Conservation (phyloP, 805 yeast species). For the Maudiozyma pseudohumilis region DNA sequence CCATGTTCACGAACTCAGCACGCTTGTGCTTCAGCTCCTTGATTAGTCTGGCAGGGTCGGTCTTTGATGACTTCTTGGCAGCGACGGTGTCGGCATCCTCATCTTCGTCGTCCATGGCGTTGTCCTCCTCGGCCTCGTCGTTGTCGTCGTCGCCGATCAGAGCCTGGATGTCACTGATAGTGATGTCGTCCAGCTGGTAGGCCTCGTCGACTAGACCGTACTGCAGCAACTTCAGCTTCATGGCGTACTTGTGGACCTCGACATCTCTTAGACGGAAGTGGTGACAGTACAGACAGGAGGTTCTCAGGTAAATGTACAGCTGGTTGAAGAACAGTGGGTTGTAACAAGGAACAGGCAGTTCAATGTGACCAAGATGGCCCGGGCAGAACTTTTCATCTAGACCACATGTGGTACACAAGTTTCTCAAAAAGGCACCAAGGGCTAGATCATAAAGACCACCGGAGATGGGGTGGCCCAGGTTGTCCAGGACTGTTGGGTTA, state of each 20-base stretch:
- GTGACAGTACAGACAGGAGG: constrained; percentile 85
- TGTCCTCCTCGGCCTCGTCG: constrained; percentile 44
- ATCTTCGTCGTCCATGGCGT: constrained; percentile 29
- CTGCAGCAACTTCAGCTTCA: constrained; percentile 75
- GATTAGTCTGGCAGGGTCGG: constrained; percentile 5
- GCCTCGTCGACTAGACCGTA: constrained; percentile 80
- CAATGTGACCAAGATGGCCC: constrained; percentile 97
- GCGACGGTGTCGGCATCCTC: constrained; percentile 1
- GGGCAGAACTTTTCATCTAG: constrained; percentile 90
- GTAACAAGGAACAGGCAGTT: constrained; percentile 89
- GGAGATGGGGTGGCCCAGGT: constrained; percentile 87
- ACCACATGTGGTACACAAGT: constrained; percentile 92
- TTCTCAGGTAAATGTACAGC: constrained; percentile 72
- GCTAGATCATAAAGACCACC: constrained; percentile 92
- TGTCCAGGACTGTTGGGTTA: constrained; percentile 92
- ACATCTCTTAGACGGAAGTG: constrained; percentile 58
- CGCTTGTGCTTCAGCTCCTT: constrained; percentile 48
- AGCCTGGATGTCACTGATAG: constrained; percentile 22
- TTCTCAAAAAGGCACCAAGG: constrained; percentile 86
- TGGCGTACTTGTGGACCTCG: constrained; percentile 67
- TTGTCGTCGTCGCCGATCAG: constrained; percentile 26
- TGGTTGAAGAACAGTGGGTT: constrained; percentile 92
- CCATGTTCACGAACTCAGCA: constrained; percentile 56
- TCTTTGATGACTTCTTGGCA: constrained; percentile 5
- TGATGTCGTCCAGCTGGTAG: constrained; percentile 58